These are phyloP conservation scores for Odontarrhena argentea DNA, from an alignment of 345 rosid species.

Conservation along the genomic window DNA sequence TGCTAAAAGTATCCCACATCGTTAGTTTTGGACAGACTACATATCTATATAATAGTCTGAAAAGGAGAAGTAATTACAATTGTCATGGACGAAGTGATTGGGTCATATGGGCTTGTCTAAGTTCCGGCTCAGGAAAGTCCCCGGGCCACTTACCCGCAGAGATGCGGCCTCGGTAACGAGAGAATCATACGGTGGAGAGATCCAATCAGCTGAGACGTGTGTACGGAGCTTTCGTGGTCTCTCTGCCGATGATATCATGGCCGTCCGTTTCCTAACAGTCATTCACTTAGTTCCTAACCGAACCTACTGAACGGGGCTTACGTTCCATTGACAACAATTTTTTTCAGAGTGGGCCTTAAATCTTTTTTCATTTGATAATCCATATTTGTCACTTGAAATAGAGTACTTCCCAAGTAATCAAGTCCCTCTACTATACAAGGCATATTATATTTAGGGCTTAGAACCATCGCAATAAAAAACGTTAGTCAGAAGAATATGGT, in stretches of 20 bases:
- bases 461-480: too few relatives aligned
- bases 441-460: too few relatives aligned
- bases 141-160: slow-evolving; percentile 35
- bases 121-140: slow-evolving; percentile 35
- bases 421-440: too few relatives aligned
- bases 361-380: too few relatives aligned
- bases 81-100: slow-evolving; percentile 27
- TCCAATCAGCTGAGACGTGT: slow-evolving; percentile 21
- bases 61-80: not conserved
- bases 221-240: slow-evolving; percentile 33
- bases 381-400: too few relatives aligned
- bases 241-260: slow-evolving; percentile 27
- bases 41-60: not conserved
- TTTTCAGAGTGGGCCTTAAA: not conserved
- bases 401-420: too few relatives aligned
- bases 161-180: slow-evolving; percentile 39
- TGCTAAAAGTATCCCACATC: slow-evolving; percentile 16
- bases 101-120: not conserved
- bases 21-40: not conserved
- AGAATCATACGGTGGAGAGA: slow-evolving; percentile 14
- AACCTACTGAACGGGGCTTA: slow-evolving; percentile 34
- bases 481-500: too few relatives aligned
- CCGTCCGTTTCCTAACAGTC: slow-evolving; percentile 25
- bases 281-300: slow-evolving; percentile 22
- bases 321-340: slow-evolving; percentile 22